phyloP scores from a whole-genome alignment of 2,329 filamentous ascomycete species.

The Neophaeococcomyces mojaviensis region DNA sequence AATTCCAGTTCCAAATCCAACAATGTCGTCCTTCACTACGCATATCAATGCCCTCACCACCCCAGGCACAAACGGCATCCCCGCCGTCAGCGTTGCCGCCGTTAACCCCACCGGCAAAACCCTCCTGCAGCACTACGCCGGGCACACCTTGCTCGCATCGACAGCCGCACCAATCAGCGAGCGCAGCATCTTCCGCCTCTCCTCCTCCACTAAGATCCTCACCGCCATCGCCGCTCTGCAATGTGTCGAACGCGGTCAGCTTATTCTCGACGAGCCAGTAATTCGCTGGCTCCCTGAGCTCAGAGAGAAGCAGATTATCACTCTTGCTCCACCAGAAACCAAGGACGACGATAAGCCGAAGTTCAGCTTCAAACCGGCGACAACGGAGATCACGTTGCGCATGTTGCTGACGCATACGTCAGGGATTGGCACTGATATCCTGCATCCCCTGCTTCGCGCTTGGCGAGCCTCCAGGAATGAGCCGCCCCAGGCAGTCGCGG shows the following conservation, averaged over 20 bases:
- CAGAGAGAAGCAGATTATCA: conserved; percentile 26
- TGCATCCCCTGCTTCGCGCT: conserved; percentile 32
- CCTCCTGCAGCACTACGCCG: neutral
- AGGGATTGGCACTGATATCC: conserved; percentile 40
- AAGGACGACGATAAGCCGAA: conserved; percentile 28
- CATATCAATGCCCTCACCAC: too few relatives aligned
- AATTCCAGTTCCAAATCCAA: too few relatives aligned
- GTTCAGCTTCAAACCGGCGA: conserved; percentile 31
- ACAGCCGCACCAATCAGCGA: neutral
- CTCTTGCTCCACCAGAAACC: conserved; percentile 30
- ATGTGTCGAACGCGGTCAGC: conserved; percentile 44
- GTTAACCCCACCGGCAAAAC: neutral
- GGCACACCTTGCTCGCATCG: neutral
- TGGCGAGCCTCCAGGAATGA: conserved; percentile 32
- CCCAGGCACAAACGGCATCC: too few relatives aligned
- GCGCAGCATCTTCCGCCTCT: conserved; percentile 30
- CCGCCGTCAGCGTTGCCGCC: too few relatives aligned
- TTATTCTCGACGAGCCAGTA: conserved; percentile 42
- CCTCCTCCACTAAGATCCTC: conserved; percentile 40
- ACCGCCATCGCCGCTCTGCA: conserved; percentile 47
- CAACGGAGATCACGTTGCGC: conserved; percentile 32
- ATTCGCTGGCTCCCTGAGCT: conserved; percentile 38
- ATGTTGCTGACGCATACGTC: conserved; percentile 45
- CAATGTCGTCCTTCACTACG: too few relatives aligned
- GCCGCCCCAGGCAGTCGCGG: conserved; percentile 14